Evolutionary conservation across 2,329 filamentous ascomycete genomes (phyloP).

Genomic region (Dactylellina sp.): DNA sequence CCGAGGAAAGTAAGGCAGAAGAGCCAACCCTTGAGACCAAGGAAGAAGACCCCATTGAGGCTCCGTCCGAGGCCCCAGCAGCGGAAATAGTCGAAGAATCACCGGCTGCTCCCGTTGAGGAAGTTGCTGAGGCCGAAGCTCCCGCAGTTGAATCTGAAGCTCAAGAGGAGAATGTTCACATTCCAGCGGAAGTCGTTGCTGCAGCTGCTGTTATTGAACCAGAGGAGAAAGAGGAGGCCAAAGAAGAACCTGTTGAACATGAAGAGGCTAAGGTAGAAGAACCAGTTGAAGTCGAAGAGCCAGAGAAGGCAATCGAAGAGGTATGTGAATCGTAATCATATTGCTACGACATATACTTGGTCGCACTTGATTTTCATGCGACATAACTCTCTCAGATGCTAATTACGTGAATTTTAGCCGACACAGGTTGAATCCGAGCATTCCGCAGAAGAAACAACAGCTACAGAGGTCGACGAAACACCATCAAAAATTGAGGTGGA

Average conservation of each 20-base stretch:
- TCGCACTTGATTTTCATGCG: background rate
- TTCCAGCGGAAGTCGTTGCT: conserved; percentile 7
- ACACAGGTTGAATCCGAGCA: conserved; percentile 23
- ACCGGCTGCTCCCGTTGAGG: background rate
- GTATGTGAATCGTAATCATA: conserved; percentile 15
- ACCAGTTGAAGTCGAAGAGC: conserved; percentile 18
- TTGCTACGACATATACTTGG: no score
- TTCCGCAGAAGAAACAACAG: conserved; percentile 1
- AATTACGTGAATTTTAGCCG: conserved; percentile 15
- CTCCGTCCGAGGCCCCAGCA: background rate
- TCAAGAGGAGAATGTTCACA: background rate
- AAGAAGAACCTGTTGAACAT: conserved; percentile 17
- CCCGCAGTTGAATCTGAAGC: conserved; percentile 4
- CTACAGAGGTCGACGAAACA: conserved; percentile 7
- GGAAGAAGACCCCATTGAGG: conserved; percentile 21
- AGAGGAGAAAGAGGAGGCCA: conserved; percentile 21
- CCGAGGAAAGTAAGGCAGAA: conserved; percentile 13
- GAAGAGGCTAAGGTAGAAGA: conserved; percentile 25
- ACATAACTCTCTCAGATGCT: background rate
- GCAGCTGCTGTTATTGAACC: conserved; percentile 16
- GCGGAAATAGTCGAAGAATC: conserved; percentile 5
- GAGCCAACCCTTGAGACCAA: conserved; percentile 9
- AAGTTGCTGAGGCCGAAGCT: background rate
- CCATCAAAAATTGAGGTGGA: conserved; percentile 22
- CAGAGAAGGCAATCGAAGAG: conserved; percentile 17